Evolutionary conservation across 208 protist genomes (phyloP), one percentile per base, ranked within the genome.

Genomic region (Wallacemonas sp.): DNA sequence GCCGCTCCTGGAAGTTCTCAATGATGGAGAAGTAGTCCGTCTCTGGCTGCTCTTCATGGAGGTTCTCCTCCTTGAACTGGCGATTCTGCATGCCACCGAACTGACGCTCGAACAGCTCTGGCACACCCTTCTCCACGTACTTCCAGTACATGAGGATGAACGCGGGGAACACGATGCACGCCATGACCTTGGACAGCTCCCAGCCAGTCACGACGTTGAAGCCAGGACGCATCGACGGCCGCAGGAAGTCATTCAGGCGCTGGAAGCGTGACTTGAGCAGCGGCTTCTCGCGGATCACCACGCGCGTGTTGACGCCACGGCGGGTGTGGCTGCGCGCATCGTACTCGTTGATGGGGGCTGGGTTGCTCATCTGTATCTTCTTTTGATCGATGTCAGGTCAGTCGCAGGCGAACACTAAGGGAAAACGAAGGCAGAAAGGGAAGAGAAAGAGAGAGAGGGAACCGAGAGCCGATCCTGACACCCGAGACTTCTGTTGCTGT

Each of bases 21-120:
- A 94, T 94, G 66, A 94, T 91, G 56, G 70, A 80, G 74, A 91
- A 90, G 71, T 94, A 94, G 46, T 91, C 84, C 26, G 81, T 88
- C 3, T 87, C 76, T 27, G 80, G 74, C 69, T 86, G 85, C 2
- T 65, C 64, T 16, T 58, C 52, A 21, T 62, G 61, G 27, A 87
- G 26, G 19, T 79, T 58, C 34, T 92, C 88, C 72, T 94, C 84
- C 19, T 80, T 78, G 60, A 90, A 81, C 72, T 90, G 82, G 4
- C 82, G 73, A 46, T 94, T 81, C 61, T 94, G 88, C 61, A 94
- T 68, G 1, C 82, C 85, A 33, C 74, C 80, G 52, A 94, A 91
- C 78, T 91, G 84, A 68, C 74, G 74, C 72, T 94, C 84, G 80
- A 85, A 94, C 60, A 68, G 74, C 47, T 92, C 74, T 0, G 88